Conservation (phyloP, 129 eudicot species). For the Helianthus tuberosus region DNA sequence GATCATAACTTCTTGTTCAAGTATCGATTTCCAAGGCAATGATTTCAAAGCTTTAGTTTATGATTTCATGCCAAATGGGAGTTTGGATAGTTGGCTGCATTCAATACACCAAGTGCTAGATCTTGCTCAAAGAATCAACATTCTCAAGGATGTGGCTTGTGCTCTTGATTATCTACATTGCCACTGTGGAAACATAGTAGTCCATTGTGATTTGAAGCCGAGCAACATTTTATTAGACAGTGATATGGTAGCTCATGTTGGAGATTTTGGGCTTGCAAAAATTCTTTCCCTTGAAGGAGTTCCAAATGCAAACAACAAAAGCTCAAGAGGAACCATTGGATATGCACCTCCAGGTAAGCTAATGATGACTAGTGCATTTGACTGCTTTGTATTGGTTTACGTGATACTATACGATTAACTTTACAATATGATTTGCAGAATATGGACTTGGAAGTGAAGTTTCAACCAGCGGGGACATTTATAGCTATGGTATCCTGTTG, state of each 20-base stretch:
- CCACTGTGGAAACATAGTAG: constrained; percentile 24
- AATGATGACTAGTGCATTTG: not conserved
- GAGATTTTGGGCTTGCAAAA: constrained; percentile 46
- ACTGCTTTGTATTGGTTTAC: not conserved
- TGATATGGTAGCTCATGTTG: constrained; percentile 47
- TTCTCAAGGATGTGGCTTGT: constrained; percentile 38
- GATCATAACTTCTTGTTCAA: constrained; percentile 41
- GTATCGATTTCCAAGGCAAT: constrained; percentile 38
- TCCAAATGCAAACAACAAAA: constrained; percentile 17
- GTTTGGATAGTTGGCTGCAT: constrained; percentile 38
- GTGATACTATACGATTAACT: not conserved
- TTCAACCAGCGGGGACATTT: constrained; percentile 33
- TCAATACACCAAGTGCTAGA: not conserved
- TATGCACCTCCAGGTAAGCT: constrained; percentile 42
- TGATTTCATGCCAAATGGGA: constrained; percentile 47
- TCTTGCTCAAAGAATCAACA: constrained; percentile 35
- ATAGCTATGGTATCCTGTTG: constrained; percentile 45
- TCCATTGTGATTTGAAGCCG: constrained; percentile 47
- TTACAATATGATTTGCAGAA: constrained; percentile 27
- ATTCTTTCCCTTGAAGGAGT: constrained; percentile 23
- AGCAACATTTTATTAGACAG: constrained; percentile 39
- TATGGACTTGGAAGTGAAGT: constrained; percentile 44
- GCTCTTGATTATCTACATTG: constrained; percentile 46
- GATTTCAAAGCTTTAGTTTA: constrained; percentile 42
- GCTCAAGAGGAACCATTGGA: constrained; percentile 37